Evolutionary conservation across 805 yeast species (phyloP).

Genomic region (Ogataea trehalophila): DNA sequence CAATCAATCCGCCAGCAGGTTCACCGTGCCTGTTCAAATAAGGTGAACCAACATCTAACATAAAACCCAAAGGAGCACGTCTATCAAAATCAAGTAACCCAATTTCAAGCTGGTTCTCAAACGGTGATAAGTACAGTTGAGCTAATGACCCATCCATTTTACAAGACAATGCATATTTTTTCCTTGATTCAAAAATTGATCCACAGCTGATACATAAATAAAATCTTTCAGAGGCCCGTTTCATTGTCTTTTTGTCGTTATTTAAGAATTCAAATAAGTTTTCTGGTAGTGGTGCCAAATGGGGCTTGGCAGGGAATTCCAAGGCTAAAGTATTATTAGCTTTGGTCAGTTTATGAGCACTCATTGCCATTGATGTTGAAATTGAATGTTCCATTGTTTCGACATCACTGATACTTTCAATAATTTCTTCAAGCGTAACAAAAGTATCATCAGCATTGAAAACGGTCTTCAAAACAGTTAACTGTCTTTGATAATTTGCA

Average conservation of each 20-base stretch:
- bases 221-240: conserved; percentile 13
- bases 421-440: conserved; percentile 21
- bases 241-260: conserved; percentile 38
- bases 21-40: conserved; percentile 76
- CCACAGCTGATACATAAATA: conserved; percentile 27
- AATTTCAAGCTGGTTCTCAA: conserved; percentile 2
- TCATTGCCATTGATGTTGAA: conserved; percentile 10
- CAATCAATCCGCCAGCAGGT: conserved; percentile 49
- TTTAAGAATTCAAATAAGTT: conserved; percentile 41
- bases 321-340: conserved; percentile 31
- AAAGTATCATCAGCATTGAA: conserved; percentile 23
- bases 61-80: conserved; percentile 1
- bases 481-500: conserved; percentile 29
- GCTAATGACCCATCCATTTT: conserved; percentile 17
- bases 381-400: conserved; percentile 17
- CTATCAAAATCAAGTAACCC: conserved; percentile 14
- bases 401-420: conserved; percentile 8
- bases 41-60: conserved; percentile 48
- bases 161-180: conserved; percentile 17
- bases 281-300: conserved; percentile 19
- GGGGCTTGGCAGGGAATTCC: conserved; percentile 25
- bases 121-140: conserved; percentile 25
- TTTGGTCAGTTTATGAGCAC: conserved; percentile 3
- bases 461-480: conserved; percentile 27
- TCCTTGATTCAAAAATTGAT: conserved; percentile 8